A percentile compares a stretch with the other conserved stretches of the same genome.
phyloP scores from a whole-genome alignment of 2,329 filamentous ascomycete genomes.

The Hymenoscyphus fraxineus region DNA sequence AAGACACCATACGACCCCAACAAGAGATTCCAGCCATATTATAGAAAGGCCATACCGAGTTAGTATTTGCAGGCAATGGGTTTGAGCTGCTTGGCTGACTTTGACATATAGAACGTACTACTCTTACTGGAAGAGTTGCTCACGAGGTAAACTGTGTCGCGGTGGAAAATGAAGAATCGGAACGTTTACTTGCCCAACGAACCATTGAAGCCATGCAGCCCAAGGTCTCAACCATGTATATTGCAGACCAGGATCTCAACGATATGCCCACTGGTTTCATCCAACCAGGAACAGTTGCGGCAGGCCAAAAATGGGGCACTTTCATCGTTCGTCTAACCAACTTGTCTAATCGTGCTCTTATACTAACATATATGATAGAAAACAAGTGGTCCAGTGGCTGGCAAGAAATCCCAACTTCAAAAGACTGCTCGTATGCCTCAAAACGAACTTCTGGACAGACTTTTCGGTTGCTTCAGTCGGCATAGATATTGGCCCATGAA shows the following conservation, averaged over 20 bases:
- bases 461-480: constrained; percentile 78
- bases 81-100: neutral
- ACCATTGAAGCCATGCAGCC: constrained; percentile 58
- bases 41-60: constrained; percentile 73
- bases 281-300: constrained; percentile 50
- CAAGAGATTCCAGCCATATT: constrained; percentile 59
- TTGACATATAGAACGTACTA: constrained; percentile 65
- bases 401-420: constrained; percentile 65
- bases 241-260: constrained; percentile 29
- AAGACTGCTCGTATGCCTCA: constrained; percentile 89
- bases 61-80: constrained; percentile 34
- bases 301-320: constrained; percentile 42
- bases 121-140: constrained; percentile 65
- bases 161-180: constrained; percentile 67
- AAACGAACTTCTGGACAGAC: constrained; percentile 79
- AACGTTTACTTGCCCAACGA: constrained; percentile 55
- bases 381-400: constrained; percentile 38
- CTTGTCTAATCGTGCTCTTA: neutral
- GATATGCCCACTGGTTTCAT: constrained; percentile 43
- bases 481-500: constrained; percentile 96
- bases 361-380: constrained; percentile 40
- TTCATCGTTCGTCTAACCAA: constrained; percentile 52
- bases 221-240: constrained; percentile 49
- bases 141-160: constrained; percentile 76
- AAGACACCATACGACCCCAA: constrained; percentile 42